phyloP scores from a whole-genome alignment of 2,329 filamentous ascomycete genomes.

The Monilinia fructigena region DNA sequence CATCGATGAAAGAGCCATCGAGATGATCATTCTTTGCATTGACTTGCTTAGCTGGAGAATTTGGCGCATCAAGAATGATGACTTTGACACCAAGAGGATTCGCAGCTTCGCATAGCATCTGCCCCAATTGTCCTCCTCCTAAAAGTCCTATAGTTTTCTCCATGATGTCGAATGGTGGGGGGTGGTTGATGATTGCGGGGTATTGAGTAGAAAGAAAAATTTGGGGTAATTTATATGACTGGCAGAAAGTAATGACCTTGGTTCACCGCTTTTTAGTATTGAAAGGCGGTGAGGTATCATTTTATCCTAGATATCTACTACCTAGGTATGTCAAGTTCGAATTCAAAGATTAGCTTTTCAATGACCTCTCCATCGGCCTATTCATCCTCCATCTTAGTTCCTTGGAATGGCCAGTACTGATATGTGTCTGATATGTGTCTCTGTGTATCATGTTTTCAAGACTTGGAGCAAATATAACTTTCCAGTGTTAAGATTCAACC shows the following conservation, averaged over 20 bases:
- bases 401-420: neutral
- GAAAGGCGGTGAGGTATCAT: neutral
- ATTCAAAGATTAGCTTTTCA: neutral
- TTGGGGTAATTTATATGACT: neutral
- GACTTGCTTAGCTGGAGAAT: constrained; percentile 81
- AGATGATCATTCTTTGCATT: constrained; percentile 73
- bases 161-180: constrained; percentile 28
- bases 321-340: neutral
- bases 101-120: constrained; percentile 92
- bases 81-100: constrained; percentile 76
- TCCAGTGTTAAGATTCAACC: no score
- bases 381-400: neutral
- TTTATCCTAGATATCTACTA: neutral
- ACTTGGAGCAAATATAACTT: no score
- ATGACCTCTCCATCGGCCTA: neutral
- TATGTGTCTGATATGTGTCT: neutral
- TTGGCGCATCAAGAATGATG: constrained; percentile 72
- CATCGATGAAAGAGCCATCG: constrained; percentile 83
- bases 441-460: no score
- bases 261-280: neutral
- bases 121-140: constrained; percentile 74
- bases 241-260: neutral
- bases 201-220: constrained; percentile 8
- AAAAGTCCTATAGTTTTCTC: constrained; percentile 47
- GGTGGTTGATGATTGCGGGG: constrained; percentile 17